phyloP scores from a whole-genome alignment of 345 rosid species.

The Gossypium anomalum region DNA sequence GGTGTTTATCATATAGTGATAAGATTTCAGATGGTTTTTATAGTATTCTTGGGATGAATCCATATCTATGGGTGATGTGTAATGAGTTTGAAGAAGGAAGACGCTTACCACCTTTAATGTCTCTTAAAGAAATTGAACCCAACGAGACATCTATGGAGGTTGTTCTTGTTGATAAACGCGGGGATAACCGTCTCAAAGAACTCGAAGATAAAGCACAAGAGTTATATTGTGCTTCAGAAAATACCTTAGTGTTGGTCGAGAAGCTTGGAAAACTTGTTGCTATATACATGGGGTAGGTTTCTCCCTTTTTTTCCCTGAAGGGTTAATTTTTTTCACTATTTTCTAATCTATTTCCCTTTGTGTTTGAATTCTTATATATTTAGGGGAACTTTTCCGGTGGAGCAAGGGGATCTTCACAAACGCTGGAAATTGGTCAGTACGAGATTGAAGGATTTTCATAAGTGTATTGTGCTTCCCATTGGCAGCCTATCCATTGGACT shows the following conservation, averaged over 20 bases:
- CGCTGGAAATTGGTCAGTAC: slow-evolving; percentile 71
- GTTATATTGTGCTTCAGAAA: slow-evolving; percentile 69
- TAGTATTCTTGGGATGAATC: slow-evolving; percentile 90
- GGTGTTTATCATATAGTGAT: slow-evolving; percentile 82
- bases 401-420: slow-evolving; percentile 78
- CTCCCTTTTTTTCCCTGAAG: background rate
- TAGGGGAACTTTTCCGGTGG: slow-evolving; percentile 76
- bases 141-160: slow-evolving; percentile 78
- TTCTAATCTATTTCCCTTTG: background rate
- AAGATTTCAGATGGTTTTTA: slow-evolving; percentile 94
- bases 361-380: slow-evolving; percentile 21
- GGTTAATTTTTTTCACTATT: background rate
- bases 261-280: slow-evolving; percentile 85
- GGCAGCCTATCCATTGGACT: slow-evolving; percentile 84
- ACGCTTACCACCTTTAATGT: slow-evolving; percentile 58
- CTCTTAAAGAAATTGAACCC: slow-evolving; percentile 67
- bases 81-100: slow-evolving; percentile 63
- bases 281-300: slow-evolving; percentile 72
- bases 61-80: slow-evolving; percentile 90
- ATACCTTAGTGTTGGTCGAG: slow-evolving; percentile 65
- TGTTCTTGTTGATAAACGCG: slow-evolving; percentile 64
- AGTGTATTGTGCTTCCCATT: slow-evolving; percentile 79
- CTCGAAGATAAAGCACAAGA: slow-evolving; percentile 86
- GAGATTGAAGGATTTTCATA: slow-evolving; percentile 60
- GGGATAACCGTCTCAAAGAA: slow-evolving; percentile 72